Conservation (phyloP, 192 early-diverging fungal genomes). For the Piromyces sp. region DNA sequence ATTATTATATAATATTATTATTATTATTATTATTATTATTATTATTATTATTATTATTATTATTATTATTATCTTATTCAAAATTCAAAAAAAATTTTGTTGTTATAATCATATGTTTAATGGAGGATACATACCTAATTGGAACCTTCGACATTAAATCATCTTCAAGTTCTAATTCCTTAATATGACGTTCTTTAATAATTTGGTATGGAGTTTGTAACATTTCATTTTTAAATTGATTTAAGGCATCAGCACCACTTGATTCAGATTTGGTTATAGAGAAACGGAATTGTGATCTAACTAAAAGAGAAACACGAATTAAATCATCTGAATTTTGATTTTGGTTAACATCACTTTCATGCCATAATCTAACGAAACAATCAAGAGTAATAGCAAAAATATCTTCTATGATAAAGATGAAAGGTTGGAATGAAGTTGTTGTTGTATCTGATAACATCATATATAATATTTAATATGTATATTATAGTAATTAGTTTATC, state of each 20-base stretch:
- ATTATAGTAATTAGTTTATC: too few relatives aligned
- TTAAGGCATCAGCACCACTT: constrained; percentile 6
- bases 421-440: constrained; percentile 37
- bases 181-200: constrained; percentile 44
- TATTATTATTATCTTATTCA: too few relatives aligned
- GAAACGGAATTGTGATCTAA: constrained; percentile 42
- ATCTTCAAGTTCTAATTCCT: constrained; percentile 49
- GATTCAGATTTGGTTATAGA: constrained; percentile 11
- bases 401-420: constrained; percentile 37
- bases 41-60: not conserved
- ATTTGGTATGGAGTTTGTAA: constrained; percentile 33
- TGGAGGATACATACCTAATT: too few relatives aligned
- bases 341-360: constrained; percentile 37
- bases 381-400: constrained; percentile 32
- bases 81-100: too few relatives aligned
- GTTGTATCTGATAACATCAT: constrained; percentile 20
- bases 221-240: constrained; percentile 41
- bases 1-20: not conserved
- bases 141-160: constrained; percentile 35
- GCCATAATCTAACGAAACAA: constrained; percentile 37
- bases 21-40: not conserved
- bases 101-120: too few relatives aligned
- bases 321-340: constrained; percentile 22
- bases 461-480: too few relatives aligned
- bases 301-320: constrained; percentile 29